These are phyloP conservation scores for Cystobasidiopsis lactophilus DNA, from an alignment of 768 basidiomycete genomes.

Conservation along the genomic window DNA sequence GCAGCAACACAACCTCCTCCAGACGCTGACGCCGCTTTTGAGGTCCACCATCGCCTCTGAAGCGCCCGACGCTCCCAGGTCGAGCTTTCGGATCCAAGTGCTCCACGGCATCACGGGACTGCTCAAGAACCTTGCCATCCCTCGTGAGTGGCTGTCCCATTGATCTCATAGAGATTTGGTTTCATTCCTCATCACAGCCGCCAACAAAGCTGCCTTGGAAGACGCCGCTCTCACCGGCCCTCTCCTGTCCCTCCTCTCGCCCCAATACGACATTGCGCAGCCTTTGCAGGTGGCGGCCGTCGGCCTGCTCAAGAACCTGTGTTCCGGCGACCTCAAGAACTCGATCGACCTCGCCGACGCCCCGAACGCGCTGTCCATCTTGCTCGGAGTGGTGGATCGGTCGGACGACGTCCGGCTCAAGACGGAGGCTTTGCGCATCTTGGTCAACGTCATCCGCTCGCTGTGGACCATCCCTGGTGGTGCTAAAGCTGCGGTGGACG, in stretches of 20 bases:
- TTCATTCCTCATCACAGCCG: constrained; percentile 26
- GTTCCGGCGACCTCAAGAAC: constrained; percentile 38
- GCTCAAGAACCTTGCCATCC: constrained; percentile 54
- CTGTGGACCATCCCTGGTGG: constrained; percentile 30
- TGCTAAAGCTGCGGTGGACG: background rate
- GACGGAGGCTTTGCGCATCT: constrained; percentile 70
- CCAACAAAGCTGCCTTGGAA: constrained; percentile 40
- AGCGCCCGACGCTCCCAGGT: background rate
- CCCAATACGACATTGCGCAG: constrained; percentile 58
- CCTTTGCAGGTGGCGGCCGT: constrained; percentile 71
- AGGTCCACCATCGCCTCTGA: constrained; percentile 32
- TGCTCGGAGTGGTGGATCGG: constrained; percentile 52
- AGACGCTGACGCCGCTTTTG: constrained; percentile 41
- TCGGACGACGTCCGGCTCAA: constrained; percentile 61
- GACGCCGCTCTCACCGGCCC: constrained; percentile 41
- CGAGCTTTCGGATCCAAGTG: constrained; percentile 29
- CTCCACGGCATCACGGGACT: constrained; percentile 76
- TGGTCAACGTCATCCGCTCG: constrained; percentile 65
- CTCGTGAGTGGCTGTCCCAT: constrained; percentile 8
- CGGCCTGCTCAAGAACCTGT: constrained; percentile 72
- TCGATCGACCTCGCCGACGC: constrained; percentile 33
- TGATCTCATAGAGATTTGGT: background rate
- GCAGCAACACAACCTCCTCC: constrained; percentile 35
- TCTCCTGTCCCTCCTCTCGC: constrained; percentile 44
- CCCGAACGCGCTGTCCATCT: constrained; percentile 35